Conservation (phyloP, 371 early-diverging fungal genomes). For the Lichtheimia hyalospora region DNA sequence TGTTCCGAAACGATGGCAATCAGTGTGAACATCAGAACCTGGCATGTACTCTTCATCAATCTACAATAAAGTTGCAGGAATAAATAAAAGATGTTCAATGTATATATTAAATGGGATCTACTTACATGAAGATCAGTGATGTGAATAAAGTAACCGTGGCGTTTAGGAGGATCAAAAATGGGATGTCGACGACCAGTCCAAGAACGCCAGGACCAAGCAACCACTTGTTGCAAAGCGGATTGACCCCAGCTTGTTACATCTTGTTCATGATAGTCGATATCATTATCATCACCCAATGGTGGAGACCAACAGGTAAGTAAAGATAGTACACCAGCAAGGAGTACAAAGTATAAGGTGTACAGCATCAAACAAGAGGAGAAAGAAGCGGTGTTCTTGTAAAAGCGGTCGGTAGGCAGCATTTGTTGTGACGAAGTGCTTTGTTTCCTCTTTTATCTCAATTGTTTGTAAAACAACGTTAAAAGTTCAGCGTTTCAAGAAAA, state of each 20-base stretch:
- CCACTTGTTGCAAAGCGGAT: constrained; percentile 9
- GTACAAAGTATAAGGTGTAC: constrained; percentile 7
- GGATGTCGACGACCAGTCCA: constrained; percentile 13
- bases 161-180: constrained; percentile 11
- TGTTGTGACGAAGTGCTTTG: constrained; percentile 2
- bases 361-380: constrained; percentile 10
- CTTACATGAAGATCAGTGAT: constrained; percentile 77
- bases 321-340: constrained; percentile 10
- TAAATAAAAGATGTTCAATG: too few relatives aligned
- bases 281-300: constrained; percentile 2
- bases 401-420: constrained; percentile 1
- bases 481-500: neutral
- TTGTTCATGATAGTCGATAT: neutral
- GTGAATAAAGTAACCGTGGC: constrained; percentile 63
- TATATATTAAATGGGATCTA: neutral
- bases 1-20: constrained; percentile 43
- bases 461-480: neutral
- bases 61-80: constrained; percentile 7
- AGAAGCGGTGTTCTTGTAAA: constrained; percentile 4
- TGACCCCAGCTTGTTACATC: constrained; percentile 3
- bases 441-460: constrained; percentile 2
- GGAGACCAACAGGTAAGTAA: constrained; percentile 5
- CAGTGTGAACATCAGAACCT: constrained; percentile 50
- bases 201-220: constrained; percentile 13
- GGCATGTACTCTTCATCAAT: constrained; percentile 47